Evolutionary conservation across 352 stramenopile species (phyloP).

Genomic region (Phytopythium helicoides): DNA sequence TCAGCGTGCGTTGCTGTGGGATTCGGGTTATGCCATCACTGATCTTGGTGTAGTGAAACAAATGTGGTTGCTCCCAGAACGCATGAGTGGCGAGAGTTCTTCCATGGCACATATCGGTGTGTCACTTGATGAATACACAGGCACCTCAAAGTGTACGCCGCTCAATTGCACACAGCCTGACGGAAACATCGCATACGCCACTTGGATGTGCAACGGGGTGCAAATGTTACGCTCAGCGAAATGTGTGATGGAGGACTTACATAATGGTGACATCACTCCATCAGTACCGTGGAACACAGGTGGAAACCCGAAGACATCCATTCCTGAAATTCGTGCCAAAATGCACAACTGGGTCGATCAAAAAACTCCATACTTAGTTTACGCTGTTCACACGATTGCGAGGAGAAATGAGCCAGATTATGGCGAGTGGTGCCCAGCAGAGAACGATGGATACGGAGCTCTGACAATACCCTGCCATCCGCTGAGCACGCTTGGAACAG

Average conservation of each 20-base stretch:
- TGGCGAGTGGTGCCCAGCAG: too few relatives aligned
- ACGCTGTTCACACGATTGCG: too few relatives aligned
- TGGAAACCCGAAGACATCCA: too few relatives aligned
- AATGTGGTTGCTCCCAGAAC: slow-evolving; percentile 12
- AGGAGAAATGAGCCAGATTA: too few relatives aligned
- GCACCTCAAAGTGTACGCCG: slow-evolving; percentile 8
- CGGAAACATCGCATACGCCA: slow-evolving; percentile 6
- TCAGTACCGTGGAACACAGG: slow-evolving; percentile 22
- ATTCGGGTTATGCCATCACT: slow-evolving; percentile 1
- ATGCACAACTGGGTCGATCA: too few relatives aligned
- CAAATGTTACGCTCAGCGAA: slow-evolving; percentile 32
- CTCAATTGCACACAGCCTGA: slow-evolving; percentile 25
- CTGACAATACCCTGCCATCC: slow-evolving; percentile 15
- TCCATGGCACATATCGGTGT: slow-evolving; percentile 26
- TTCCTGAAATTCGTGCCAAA: too few relatives aligned
- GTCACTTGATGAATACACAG: slow-evolving; percentile 16
- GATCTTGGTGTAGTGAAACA: not conserved
- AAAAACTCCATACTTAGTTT: too few relatives aligned
- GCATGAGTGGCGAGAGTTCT: slow-evolving; percentile 1
- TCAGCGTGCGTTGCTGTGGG: slow-evolving; percentile 13
- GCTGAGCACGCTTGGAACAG: not conserved
- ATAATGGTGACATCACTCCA: slow-evolving; percentile 3
- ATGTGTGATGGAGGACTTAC: slow-evolving; percentile 25
- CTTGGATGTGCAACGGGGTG: slow-evolving; percentile 19
- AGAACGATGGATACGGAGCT: too few relatives aligned